Conservation (phyloP, 148 eudicot genomes). For the Fallopia convolvulus region DNA sequence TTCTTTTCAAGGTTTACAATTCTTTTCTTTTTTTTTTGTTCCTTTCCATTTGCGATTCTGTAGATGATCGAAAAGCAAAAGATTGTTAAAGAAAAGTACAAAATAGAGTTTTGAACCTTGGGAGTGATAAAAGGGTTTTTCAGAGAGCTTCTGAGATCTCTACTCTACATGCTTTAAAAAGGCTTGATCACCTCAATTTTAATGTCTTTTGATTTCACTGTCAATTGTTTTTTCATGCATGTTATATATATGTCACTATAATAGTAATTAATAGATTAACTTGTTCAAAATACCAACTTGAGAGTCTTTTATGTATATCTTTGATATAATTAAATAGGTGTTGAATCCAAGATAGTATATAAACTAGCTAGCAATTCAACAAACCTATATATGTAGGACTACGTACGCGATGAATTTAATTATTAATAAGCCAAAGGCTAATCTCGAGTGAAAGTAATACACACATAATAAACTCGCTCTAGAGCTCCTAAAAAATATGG, state of each 20-base stretch:
- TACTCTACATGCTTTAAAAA: not conserved
- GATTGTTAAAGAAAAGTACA: not conserved
- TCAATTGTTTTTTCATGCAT: not conserved
- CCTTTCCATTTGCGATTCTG: not conserved
- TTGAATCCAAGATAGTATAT: too few relatives aligned
- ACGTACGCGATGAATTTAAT: not conserved
- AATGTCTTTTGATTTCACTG: not conserved
- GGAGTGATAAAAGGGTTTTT: slow-evolving; percentile 7
- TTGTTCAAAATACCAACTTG: not conserved
- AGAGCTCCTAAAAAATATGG: not conserved
- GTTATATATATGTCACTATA: not conserved
- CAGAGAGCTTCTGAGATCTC: not conserved
- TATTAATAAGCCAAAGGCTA: not conserved
- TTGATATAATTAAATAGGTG: too few relatives aligned
- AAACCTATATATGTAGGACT: not conserved
- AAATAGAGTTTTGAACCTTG: slow-evolving; percentile 2
- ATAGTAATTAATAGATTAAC: not conserved
- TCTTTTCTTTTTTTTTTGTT: not conserved
- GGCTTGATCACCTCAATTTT: not conserved
- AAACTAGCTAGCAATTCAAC: not conserved
- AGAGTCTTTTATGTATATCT: too few relatives aligned
- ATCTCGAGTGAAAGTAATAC: slow-evolving; percentile 4
- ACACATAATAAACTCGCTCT: slow-evolving; percentile 1
- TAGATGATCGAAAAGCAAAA: not conserved
- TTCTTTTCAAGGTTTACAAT: not conserved